phyloP scores from a whole-genome alignment of 1,284 basidiomycete genomes.

The Apiotrichum laibachii region DNA sequence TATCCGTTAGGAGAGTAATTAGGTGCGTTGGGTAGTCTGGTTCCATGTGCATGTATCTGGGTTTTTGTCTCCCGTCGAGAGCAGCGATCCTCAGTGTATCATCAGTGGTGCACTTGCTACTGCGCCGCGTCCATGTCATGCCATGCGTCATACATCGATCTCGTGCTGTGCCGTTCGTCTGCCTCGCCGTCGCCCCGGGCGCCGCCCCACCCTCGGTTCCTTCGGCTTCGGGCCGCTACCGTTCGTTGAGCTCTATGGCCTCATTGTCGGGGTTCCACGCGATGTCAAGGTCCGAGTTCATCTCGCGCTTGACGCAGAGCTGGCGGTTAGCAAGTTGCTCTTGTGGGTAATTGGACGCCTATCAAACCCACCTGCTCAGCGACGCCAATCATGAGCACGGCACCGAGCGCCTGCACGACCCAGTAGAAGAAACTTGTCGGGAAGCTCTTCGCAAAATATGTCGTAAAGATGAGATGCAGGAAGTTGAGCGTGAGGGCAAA shows the following conservation, averaged over 20 bases:
- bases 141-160: too few species aligned
- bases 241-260: constrained; percentile 33
- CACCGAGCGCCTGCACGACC: constrained; percentile 69
- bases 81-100: too few species aligned
- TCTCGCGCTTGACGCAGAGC: constrained; percentile 86
- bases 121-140: too few species aligned
- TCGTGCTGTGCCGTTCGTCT: too few species aligned
- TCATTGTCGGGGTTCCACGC: constrained; percentile 33
- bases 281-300: constrained; percentile 74
- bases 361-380: constrained; percentile 66
- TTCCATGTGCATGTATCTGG: background rate
- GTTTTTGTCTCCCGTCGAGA: background rate
- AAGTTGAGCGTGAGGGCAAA: constrained; percentile 86
- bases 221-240: constrained; percentile 6
- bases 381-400: constrained; percentile 69
- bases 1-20: background rate
- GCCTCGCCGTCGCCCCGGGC: too few species aligned
- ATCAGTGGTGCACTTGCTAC: background rate
- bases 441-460: constrained; percentile 81
- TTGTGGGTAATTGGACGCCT: background rate
- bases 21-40: background rate
- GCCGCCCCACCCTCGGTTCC: background rate
- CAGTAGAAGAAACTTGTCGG: constrained; percentile 90
- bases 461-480: constrained; percentile 85
- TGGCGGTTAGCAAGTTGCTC: constrained; percentile 13